These are phyloP conservation scores for Kwoniella mangroviensis DNA, from an alignment of 768 basidiomycete species.

Conservation along the genomic window DNA sequence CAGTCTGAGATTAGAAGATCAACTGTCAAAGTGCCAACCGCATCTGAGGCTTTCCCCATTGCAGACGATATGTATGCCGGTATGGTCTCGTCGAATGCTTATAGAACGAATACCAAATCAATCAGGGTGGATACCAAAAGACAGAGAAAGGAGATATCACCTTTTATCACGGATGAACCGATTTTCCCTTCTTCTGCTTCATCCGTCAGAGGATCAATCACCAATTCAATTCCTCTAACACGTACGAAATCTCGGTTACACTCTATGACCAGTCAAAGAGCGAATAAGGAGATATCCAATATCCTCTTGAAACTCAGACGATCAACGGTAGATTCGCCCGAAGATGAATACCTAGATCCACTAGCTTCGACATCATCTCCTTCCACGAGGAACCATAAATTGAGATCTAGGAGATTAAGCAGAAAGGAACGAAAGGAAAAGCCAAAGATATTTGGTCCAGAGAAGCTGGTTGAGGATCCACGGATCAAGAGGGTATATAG, in stretches of 20 bases:
- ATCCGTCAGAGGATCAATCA: slow-evolving; percentile 9
- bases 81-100: neutral
- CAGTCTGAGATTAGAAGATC: slow-evolving; percentile 38
- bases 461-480: slow-evolving; percentile 47
- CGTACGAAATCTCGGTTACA: slow-evolving; percentile 15
- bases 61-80: slow-evolving; percentile 9
- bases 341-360: slow-evolving; percentile 10
- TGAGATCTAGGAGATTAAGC: neutral
- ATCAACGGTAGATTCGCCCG: neutral
- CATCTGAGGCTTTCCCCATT: slow-evolving; percentile 43
- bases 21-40: slow-evolving; percentile 40
- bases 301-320: slow-evolving; percentile 9
- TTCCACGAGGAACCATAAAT: neutral
- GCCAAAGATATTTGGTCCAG: slow-evolving; percentile 47
- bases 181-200: slow-evolving; percentile 4
- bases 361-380: neutral
- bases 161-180: slow-evolving; percentile 18
- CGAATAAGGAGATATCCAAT: slow-evolving; percentile 17
- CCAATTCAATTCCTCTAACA: slow-evolving; percentile 2
- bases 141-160: slow-evolving; percentile 29
- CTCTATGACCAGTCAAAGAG: slow-evolving; percentile 14
- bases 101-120: neutral
- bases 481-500: slow-evolving; percentile 35
- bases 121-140: neutral
- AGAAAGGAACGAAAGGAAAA: slow-evolving; percentile 9